Evolutionary conservation across 176 grass and related monocot genomes (phyloP), one percentile per base, ranked within the genome.

Genomic region (Raddia distichophylla): DNA sequence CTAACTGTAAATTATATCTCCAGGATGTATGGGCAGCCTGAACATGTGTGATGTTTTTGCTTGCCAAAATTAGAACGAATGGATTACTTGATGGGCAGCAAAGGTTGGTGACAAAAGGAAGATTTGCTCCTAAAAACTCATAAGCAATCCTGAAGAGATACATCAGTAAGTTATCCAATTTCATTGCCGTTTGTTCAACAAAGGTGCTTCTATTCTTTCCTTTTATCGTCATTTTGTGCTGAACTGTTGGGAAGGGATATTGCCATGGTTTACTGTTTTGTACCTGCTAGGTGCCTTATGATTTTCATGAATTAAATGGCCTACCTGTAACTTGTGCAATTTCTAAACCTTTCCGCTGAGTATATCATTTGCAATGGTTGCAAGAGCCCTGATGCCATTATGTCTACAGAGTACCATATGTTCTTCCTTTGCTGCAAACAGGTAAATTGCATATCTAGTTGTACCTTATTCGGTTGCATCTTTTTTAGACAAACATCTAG

Each of bases 281-380:
- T 53, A 10, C 2, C 0, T 56, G 10, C 34, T 27, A n/a, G 14
- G 60, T 55, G 8, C 14, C 45, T 59, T 74, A 20, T 22, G n/a
- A 3, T 52, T 33, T 53, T 32, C 18, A 14, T 45, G 27, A 35
- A 35, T 40, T 40, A 9, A 18, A 45, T 32, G 4, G 17, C 10
- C 51, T 73, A 15, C 82, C 2, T 82, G 18, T 79, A 78, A 73
- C 60, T 13, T 62, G 0, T 64, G 7, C 10, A 12, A 43, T 47
- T 13, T 83, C 64, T 72, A 76, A 54, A 80, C 44, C 18, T 86
- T 64, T 66, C 82, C 90, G 92, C 90, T 88, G 90, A 93, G 44
- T 98, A 95, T 53, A 93, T 91, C 54, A 95, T 95, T 46, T 95
- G 96, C 80, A 93, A 93, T 75, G 92, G 92, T 13, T 98, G 95